Evolutionary conservation across 179 eudicot genomes (phyloP), one percentile per base, ranked within the genome.

Genomic region (Silene coronaria): DNA sequence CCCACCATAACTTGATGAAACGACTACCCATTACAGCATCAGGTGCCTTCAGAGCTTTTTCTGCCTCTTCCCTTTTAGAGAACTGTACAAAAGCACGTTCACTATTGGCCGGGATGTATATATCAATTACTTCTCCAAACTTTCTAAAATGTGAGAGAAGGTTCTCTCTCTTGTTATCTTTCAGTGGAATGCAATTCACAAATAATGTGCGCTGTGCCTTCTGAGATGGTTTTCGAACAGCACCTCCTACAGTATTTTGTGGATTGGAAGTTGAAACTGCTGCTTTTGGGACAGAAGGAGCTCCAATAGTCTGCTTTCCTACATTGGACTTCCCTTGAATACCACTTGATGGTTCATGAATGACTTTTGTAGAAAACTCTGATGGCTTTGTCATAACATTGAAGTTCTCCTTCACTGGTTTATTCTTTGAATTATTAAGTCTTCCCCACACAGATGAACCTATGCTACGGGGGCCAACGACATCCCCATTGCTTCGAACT

Each of bases 21-120:
- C 97, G 91, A 78, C 94, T 95, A 42, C 96, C 97, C 97, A 95
- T 95, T 36, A 92, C 97, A 78, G 98, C 96, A 89, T 95, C 97
- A 82, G 99, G 96, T 79, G 97, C 92, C 85, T 80, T 90, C 3
- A 95, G 72, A 68, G 99, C 97, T 67, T 84, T 88, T 78, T 95
- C 99, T 19, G 99, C 99, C 73, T 92, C 99, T 85, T 89, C 95
- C 80, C 90, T 88, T 80, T 81, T 90, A 48, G 91, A 95, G 70
- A 95, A 95, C 81, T 92, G 99, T 83, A 95, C 95, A 90, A 95
- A 95, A 73, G 99, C 99, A 76, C 88, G 88, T 70, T 92, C 97
- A 83, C 84, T 85, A 75, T 88, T 80, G 24, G 82, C 67, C 22
- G 97, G 97, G 73, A 90, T 95, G 80, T 83, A 85, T 71, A 95